Percentiles rank a stretch among this genome's conserved stretches.
These are phyloP conservation scores for Bipolaris gigantea DNA, from an alignment of 2,329 filamentous ascomycete species.

Conservation along the genomic window DNA sequence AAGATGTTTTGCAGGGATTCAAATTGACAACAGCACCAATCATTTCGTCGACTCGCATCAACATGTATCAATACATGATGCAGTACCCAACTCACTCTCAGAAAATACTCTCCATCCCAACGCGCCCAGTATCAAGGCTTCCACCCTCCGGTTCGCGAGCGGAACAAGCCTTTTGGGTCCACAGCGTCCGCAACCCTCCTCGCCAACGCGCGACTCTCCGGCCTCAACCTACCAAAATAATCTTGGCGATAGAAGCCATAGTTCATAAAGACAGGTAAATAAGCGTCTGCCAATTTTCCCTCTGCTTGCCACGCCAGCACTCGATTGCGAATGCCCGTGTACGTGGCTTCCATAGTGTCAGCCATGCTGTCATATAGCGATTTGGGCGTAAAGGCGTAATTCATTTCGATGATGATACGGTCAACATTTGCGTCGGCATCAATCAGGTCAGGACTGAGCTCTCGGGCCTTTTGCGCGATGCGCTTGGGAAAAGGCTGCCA, in stretches of 20 bases:
- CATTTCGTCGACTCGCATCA: too few relatives aligned
- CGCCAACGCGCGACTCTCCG: slow-evolving; percentile 38
- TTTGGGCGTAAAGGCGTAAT: slow-evolving; percentile 46
- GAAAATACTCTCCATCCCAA: neutral
- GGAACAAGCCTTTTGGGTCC: slow-evolving; percentile 48
- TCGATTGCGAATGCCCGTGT: slow-evolving; percentile 43
- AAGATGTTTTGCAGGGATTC: too few relatives aligned
- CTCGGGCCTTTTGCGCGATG: slow-evolving; percentile 29
- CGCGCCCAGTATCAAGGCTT: slow-evolving; percentile 29
- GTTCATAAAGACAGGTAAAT: slow-evolving; percentile 54
- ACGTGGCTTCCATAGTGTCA: slow-evolving; percentile 44
- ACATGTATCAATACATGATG: neutral
- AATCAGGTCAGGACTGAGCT: slow-evolving; percentile 40
- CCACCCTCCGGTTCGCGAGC: slow-evolving; percentile 48
- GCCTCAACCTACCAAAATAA: slow-evolving; percentile 49
- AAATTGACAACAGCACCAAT: too few relatives aligned
- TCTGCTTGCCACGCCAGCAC: slow-evolving; percentile 44
- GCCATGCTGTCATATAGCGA: slow-evolving; percentile 47
- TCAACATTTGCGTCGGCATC: slow-evolving; percentile 46
- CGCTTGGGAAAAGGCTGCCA: slow-evolving; percentile 41
- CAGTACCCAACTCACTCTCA: neutral
- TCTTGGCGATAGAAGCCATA: slow-evolving; percentile 51
- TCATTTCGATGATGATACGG: slow-evolving; percentile 51
- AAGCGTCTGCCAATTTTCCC: slow-evolving; percentile 47
- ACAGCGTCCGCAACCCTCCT: slow-evolving; percentile 44